phyloP scores from a whole-genome alignment of 1,284 basidiomycete species.

The Mycosarcoma mackinlayi region DNA sequence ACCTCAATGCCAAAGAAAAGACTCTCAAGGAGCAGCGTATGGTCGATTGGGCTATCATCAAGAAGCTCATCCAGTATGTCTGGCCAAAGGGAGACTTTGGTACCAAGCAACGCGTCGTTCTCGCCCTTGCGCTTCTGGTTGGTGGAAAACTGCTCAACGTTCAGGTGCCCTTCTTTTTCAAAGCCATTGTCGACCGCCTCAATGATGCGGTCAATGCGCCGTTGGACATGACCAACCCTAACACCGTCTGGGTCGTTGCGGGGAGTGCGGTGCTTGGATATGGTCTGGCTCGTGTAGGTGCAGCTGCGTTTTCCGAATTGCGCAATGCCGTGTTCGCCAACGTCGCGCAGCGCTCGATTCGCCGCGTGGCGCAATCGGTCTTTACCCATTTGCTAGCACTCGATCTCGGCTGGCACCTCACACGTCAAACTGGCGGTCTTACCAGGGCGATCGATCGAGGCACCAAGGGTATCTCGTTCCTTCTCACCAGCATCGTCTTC shows the following conservation, averaged over 20 bases:
- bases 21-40: conserved; percentile 55
- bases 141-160: conserved; percentile 94
- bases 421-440: conserved; percentile 92
- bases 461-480: conserved; percentile 96
- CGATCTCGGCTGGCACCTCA: conserved; percentile 91
- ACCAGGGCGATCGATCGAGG: conserved; percentile 96
- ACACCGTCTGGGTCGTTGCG: conserved; percentile 89
- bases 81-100: conserved; percentile 73
- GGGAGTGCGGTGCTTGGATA: conserved; percentile 91
- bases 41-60: conserved; percentile 73
- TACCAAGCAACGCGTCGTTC: conserved; percentile 78
- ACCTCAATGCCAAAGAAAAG: conserved; percentile 44
- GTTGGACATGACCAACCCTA: conserved; percentile 78
- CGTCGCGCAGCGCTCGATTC: conserved; percentile 92
- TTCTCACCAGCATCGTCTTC: conserved; percentile 91
- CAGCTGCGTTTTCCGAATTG: conserved; percentile 89
- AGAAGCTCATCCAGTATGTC: conserved; percentile 72
- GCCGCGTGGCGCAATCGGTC: conserved; percentile 90
- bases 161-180: conserved; percentile 96
- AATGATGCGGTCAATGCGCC: conserved; percentile 71
- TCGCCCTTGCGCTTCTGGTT: conserved; percentile 84
- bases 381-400: conserved; percentile 91
- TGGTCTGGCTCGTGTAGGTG: conserved; percentile 87
- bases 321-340: conserved; percentile 96
- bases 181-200: conserved; percentile 86